Evolutionary conservation across 23 red algal genomes (phyloP).

Genomic region (Agarophyton chilense): DNA sequence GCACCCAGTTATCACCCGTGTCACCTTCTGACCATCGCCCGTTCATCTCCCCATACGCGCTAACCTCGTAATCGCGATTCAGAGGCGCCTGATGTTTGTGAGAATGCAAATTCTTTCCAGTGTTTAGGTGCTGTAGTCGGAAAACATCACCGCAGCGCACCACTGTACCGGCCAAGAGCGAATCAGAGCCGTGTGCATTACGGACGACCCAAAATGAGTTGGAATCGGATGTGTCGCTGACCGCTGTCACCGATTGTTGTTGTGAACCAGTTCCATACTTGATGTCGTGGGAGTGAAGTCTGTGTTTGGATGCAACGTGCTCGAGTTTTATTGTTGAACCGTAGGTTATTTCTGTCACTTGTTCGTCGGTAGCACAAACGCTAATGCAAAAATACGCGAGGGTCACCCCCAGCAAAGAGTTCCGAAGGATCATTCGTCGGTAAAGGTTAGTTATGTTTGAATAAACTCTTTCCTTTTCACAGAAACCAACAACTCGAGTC

Average conservation of each 20-base stretch:
- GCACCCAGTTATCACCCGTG: conserved; percentile 77
- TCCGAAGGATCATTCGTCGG: neutral
- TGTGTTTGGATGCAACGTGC: conserved; percentile 77
- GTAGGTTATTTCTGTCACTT: conserved; percentile 76
- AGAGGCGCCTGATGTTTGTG: conserved; percentile 86
- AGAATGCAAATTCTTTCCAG: conserved; percentile 88
- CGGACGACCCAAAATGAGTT: conserved; percentile 90
- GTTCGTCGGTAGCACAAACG: neutral
- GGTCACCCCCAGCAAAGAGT: neutral
- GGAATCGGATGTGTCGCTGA: conserved; percentile 58
- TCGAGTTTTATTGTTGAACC: conserved; percentile 92
- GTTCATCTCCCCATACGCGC: conserved; percentile 64
- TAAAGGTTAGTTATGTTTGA: neutral
- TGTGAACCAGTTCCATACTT: conserved; percentile 89
- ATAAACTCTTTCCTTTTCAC: too few relatives aligned
- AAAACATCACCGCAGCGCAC: conserved; percentile 77
- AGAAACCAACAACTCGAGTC: neutral
- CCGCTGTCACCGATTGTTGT: conserved; percentile 89
- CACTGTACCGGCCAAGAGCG: conserved; percentile 1
- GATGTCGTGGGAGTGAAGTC: conserved; percentile 93
- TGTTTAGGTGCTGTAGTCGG: conserved; percentile 87
- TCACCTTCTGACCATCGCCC: conserved; percentile 76
- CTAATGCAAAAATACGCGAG: neutral
- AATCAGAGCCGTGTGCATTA: conserved; percentile 23
- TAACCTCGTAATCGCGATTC: conserved; percentile 77